These are phyloP conservation scores for Vinca minor DNA, from an alignment of 257 asterid species.

Conservation along the genomic window DNA sequence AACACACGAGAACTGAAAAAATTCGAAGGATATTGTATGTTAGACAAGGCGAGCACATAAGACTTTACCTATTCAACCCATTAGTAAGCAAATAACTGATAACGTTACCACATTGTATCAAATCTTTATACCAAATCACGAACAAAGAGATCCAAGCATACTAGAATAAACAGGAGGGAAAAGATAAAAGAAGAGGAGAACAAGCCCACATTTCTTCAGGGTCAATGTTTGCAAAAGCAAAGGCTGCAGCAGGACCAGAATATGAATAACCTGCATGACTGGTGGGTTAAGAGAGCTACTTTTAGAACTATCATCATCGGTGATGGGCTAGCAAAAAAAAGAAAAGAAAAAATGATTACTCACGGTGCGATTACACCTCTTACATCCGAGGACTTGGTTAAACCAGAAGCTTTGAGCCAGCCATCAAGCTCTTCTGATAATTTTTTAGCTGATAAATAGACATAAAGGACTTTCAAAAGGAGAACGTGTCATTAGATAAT, in stretches of 20 bases:
- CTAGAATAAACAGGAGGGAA: neutral
- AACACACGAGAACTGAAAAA: constrained; percentile 77
- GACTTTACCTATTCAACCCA: neutral
- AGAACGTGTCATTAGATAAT: neutral
- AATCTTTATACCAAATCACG: neutral
- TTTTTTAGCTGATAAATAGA: constrained; percentile 44
- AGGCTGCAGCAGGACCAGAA: constrained; percentile 98
- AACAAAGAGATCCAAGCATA: neutral
- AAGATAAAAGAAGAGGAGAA: constrained; percentile 3
- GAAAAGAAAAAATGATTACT: constrained; percentile 31
- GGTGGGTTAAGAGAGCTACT: constrained; percentile 14
- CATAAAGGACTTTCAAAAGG: neutral
- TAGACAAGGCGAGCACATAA: neutral
- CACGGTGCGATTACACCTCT: constrained; percentile 99
- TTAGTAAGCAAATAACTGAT: neutral
- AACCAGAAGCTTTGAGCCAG: constrained; percentile 65
- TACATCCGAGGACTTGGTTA: constrained; percentile 60
- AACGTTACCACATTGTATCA: constrained; percentile 2
- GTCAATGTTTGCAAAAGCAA: constrained; percentile 89
- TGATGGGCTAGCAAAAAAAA: constrained; percentile 2
- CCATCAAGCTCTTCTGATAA: constrained; percentile 77
- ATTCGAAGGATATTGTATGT: constrained; percentile 11
- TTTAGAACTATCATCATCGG: constrained; percentile 7
- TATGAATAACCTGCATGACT: constrained; percentile 99
- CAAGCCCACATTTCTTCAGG: constrained; percentile 59